Evolutionary conservation across 2,329 filamentous ascomycete species (phyloP), one percentile per base, ranked within the genome.

Genomic region (Berkeleyomyces basicola): DNA sequence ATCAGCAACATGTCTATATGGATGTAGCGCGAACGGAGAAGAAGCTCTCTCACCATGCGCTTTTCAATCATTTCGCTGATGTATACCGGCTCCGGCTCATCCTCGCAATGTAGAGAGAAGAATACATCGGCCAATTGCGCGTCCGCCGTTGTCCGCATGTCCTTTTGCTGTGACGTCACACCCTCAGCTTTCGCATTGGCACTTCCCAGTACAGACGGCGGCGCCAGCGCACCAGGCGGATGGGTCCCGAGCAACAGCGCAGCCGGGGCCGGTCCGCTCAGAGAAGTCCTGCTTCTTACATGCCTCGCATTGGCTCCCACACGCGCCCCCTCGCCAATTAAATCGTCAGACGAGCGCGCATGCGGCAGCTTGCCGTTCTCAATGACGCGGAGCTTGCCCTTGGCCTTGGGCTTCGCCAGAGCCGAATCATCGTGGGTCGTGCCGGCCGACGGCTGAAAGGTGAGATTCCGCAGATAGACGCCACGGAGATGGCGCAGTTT

Each of bases 401-500:
- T 81, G 0, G 86, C 82, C 10, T 83, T 84, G 67, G n/a, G 14
- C 31, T 11, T 55, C 33, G 51, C n/a, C 33, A 83, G 83, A 67
- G 85, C 80, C 40, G 84, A 86, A 68, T 91, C 88, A 73, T 95
- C 91, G 74, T 92, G 88, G 86, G 72, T 79, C 75, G 69, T 75
- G 75, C 66, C 76, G 75, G 64, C 77, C 75, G 53, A 23, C 66
- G 76, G 77, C 33, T 77, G 77, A 67, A 96, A 84, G 66, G 83
- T 84, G 51, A 96, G 78, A 72, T 96, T 96, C 64, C 92, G 88
- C 60, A 96, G 76, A 63, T 88, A 92, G 68, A 97, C 83, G 67
- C 89, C 90, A 69, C 88, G 85, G 3, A 96, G 80, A 76, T 96
- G 91, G 62, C 92, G 85, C 61, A 97, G 79, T 72, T 87, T 90